Evolutionary conservation across 1,284 basidiomycete species (phyloP), one percentile per base, ranked within the genome.

Genomic region (Heterobasidion occidentale): DNA sequence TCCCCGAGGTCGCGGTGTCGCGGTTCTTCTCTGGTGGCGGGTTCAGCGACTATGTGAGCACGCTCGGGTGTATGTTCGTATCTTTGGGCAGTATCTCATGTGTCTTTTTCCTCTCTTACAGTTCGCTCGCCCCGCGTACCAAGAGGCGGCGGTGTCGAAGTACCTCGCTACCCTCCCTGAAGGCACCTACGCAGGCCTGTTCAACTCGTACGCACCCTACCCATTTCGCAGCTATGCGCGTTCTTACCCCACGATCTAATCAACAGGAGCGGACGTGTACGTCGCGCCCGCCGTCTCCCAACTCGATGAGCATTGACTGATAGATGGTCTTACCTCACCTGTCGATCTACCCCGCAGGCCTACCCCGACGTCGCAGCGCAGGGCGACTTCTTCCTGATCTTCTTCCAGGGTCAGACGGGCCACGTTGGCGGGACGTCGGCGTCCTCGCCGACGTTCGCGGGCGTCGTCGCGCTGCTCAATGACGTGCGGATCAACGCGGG

Each of bases 361-460:
- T 68, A 75, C 57, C 86, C 86, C 1, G 86, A 88, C 56, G 78
- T 88, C 9, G 70, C 85, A 0, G 83, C 84, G 0, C 83, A 84
- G 62, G 77, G 76, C 7, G 61, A 67, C 33, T 66, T 68, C 47
- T 80, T 75, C 69, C 63, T 67, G 11, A 69, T 80, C 54, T 73
- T 71, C 62, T 65, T 68, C 51, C 55, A 62, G 46, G 77, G 76
- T 4, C 15, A 48, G 3, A 47, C 67, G 1, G 53, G 35, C 4
- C 61, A 60, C 4, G 67, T 80, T 55, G 76, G 74, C 38, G 84
- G 83, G 8, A 86, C 84, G 1, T 83, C 80, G 3, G 80, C 79
- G 1, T 74, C 83, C 0, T 68, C 82, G 12, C 84, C 84, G 0
- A 69, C 79, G 0, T 79, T 83, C 58, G 75, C 79, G 9, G 77